Base-by-base conservation (phyloP, 805 yeast genomes). In the Metschnikowia kunwiensis region DNA sequence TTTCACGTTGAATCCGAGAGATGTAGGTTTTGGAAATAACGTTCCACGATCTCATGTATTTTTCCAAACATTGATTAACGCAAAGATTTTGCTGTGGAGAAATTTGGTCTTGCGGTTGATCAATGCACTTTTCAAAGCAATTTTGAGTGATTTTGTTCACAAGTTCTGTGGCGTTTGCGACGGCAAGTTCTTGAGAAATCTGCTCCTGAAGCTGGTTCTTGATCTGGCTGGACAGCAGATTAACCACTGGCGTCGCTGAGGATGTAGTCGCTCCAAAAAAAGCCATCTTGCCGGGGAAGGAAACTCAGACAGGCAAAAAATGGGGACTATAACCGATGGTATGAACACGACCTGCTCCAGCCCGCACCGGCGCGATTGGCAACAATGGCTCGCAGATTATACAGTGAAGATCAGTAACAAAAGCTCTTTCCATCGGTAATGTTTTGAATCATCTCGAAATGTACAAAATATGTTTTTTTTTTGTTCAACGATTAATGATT, bases 21-120 rank as follows among this genome's bases (percentile, higher is more conserved):
- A 87, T 77, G 60, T 87, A 88, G 8, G 85, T 69, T 57, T 78
- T 80, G 9, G 95, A 85, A 27, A 89, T 72, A 36, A 81, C 70
- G 52, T 88, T 87, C 96, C 96, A 89, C 22, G 94, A 79, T 59
- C 83, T 77, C 91, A 88, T 82, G 61, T 86, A 89, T 64, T 86
- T 89, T 46, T 82, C 80, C 50, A 84, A 72, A 58, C 97, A 89
- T 58, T 80, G 82, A 41, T 72, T 76, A 31, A 86, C 73, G 63
- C 96, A 88, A 19, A 61, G 62, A 38, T 77, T 76, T 52, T 88
- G 87, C 5, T 65, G 70, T 2, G 68, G 47, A 32, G 66, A 59
- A 38, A 78, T 54, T 10, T 65, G 47, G 14, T 72, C 51, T 25
- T 78, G 77, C 12, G 95, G 95, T 27, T 68, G 70, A 11, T 60